Conservation (phyloP, 441 rosid genomes). For the Gossypium gossypioides region DNA sequence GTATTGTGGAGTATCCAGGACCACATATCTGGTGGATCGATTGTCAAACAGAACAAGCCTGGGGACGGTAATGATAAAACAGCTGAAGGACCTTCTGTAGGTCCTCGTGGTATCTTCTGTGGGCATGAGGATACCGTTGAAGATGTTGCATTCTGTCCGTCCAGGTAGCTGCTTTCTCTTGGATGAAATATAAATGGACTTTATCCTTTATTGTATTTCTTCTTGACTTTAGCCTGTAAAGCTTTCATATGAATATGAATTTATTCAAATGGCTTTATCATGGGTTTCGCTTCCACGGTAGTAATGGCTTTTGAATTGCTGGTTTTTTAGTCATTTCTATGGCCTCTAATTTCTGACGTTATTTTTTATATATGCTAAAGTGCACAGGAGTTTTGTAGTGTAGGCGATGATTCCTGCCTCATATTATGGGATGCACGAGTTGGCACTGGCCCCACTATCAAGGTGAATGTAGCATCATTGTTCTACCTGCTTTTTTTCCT, state of each 20-base stretch:
- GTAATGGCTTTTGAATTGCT: not conserved
- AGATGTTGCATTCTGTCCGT: slow-evolving; percentile 90
- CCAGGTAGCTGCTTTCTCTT: slow-evolving; percentile 49
- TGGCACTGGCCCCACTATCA: slow-evolving; percentile 61
- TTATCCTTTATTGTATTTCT: not conserved
- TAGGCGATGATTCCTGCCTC: slow-evolving; percentile 98
- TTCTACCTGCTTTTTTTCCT: not conserved
- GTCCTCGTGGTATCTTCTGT: slow-evolving; percentile 76
- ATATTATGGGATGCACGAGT: slow-evolving; percentile 93
- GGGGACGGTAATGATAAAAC: slow-evolving; percentile 33
- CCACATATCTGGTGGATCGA: slow-evolving; percentile 70
- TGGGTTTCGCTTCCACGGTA: not conserved
- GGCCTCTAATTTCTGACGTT: slow-evolving; percentile 17
- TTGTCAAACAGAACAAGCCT: slow-evolving; percentile 38
- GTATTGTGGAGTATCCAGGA: slow-evolving; percentile 97
- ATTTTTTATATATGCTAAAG: slow-evolving; percentile 33
- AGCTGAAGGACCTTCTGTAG: slow-evolving; percentile 61
- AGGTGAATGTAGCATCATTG: slow-evolving; percentile 33
- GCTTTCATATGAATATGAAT: not conserved
- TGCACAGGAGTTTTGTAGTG: slow-evolving; percentile 94
- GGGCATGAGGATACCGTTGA: slow-evolving; percentile 98
- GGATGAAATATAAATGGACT: not conserved
- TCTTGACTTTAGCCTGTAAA: not conserved
- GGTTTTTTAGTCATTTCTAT: not conserved
- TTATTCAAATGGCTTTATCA: not conserved